Base-by-base conservation (phyloP, 306 rosid species). In the Lathyrus sativus region DNA sequence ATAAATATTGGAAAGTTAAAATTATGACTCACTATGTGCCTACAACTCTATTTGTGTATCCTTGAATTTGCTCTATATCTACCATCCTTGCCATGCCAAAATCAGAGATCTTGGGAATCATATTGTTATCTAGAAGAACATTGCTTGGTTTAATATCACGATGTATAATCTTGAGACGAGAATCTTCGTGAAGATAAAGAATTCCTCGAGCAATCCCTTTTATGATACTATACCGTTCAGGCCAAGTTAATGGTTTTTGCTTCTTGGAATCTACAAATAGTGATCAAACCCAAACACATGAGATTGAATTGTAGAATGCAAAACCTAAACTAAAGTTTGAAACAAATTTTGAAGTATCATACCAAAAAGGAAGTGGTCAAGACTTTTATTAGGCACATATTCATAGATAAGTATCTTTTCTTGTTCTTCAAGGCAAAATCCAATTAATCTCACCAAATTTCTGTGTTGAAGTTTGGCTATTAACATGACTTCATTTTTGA, bases 111-210 rank as follows among this genome's bases (percentile, higher is more conserved):
- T 88, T 91, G 2, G 95, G 82, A 62, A 67, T 74, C 89, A 91
- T 67, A 5, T 33, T 53, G 2, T 8, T 46, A 46, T 86, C 96
- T 39, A 88, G 11, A 2, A 91, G 50, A 41, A 91, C 55, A 55
- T 88, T 91, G 18, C 95, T 81, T 9, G 89, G 84, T 72, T 91
- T 91, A 15, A 91, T 76, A 75, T 91, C 95, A n/a, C 89, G 86
- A 3, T 91, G 90, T 4, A 88, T 84, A 13, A 86, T 79, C 69
- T 74, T 82, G 11, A 91, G 82, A 9, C 83, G 82, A 48, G 92
- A 91, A 28, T 91, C 90, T 68, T 88, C 87, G 3, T 91, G 97
- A 2, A 91, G 81, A 72, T 86, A 88, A 44, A 91, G 81, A 14
- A 84, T 76, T 35, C 90, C 96, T 59, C 83, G 68, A 46, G 87